A percentile compares a stretch with the other conserved stretches of the same genome.
Evolutionary conservation across 768 basidiomycete species (phyloP).

Genomic region (Pulveroboletus frians): DNA sequence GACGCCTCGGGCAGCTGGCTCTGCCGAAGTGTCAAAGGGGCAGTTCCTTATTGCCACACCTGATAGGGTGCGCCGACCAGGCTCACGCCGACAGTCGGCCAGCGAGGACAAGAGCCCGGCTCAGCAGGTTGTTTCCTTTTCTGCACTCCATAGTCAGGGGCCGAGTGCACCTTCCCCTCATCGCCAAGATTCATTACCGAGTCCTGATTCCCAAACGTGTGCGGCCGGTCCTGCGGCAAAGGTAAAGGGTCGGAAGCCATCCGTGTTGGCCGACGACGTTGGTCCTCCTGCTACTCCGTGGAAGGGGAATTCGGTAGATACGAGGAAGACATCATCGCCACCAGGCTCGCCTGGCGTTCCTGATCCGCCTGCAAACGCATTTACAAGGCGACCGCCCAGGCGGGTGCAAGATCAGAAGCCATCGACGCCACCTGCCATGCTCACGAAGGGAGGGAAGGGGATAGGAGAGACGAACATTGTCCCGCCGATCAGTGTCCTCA

Average conservation of each 20-base stretch:
- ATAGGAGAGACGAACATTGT: conserved; percentile 67
- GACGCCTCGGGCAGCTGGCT: conserved; percentile 25
- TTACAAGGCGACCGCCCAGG: conserved; percentile 28
- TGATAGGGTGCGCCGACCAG: conserved; percentile 24
- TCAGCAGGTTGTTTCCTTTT: conserved; percentile 27
- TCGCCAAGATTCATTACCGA: conserved; percentile 24
- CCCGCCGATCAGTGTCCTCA: conserved; percentile 95
- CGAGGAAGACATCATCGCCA: conserved; percentile 31
- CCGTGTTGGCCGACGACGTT: conserved; percentile 28
- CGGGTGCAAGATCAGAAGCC: conserved; percentile 30
- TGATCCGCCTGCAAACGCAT: conserved; percentile 20
- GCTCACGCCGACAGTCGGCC: conserved; percentile 24
- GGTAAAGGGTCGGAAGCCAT: conserved; percentile 27
- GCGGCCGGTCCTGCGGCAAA: conserved; percentile 9
- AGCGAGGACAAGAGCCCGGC: conserved; percentile 25
- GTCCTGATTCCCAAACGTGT: conserved; percentile 17
- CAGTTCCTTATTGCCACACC: conserved; percentile 29
- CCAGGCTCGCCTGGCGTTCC: conserved; percentile 30
- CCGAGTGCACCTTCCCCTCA: conserved; percentile 9
- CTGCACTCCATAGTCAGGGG: conserved; percentile 23
- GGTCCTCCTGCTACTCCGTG: conserved; percentile 11
- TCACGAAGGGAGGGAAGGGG: conserved; percentile 47
- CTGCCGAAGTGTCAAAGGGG: conserved; percentile 46
- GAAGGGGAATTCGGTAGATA: conserved; percentile 26
- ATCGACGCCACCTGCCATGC: conserved; percentile 23